phyloP scores from a whole-genome alignment of 2,329 filamentous ascomycete species.

The Sclerotinia trifoliorum region DNA sequence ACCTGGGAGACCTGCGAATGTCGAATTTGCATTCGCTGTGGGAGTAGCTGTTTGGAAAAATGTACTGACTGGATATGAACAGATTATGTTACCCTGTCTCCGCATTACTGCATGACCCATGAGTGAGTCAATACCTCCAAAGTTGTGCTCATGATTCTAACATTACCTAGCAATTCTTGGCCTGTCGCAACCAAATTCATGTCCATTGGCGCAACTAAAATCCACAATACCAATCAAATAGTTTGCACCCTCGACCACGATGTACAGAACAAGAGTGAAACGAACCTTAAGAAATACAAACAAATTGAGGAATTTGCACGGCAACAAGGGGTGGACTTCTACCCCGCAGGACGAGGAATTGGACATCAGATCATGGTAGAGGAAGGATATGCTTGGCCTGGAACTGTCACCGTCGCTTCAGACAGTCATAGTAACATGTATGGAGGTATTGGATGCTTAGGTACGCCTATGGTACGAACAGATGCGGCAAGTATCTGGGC shows the following conservation, averaged over 20 bases:
- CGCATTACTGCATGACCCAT: constrained; percentile 71
- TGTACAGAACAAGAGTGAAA: constrained; percentile 76
- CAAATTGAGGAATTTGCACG: constrained; percentile 81
- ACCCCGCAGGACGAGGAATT: constrained; percentile 74
- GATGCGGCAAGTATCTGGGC: constrained; percentile 86
- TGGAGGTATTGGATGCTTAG: constrained; percentile 73
- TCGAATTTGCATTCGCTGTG: not conserved
- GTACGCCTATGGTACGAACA: constrained; percentile 80
- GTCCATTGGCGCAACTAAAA: constrained; percentile 73
- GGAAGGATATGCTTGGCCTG: constrained; percentile 81
- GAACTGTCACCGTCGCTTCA: constrained; percentile 75
- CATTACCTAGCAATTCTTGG: constrained; percentile 64
- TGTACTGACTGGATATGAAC: not conserved
- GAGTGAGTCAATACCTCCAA: constrained; percentile 13
- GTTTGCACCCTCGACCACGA: constrained; percentile 88
- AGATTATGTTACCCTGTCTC: constrained; percentile 78
- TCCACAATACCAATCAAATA: constrained; percentile 70
- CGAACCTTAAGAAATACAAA: constrained; percentile 78
- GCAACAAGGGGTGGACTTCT: constrained; percentile 75
- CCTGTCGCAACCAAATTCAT: constrained; percentile 76
- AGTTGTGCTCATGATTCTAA: constrained; percentile 46
- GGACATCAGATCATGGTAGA: constrained; percentile 93
- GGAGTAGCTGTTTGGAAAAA: too few species aligned
- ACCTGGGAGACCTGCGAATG: not conserved
- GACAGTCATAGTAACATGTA: constrained; percentile 83